Base-by-base conservation (phyloP, 257 asterid species). In the Rehmannia glutinosa region DNA sequence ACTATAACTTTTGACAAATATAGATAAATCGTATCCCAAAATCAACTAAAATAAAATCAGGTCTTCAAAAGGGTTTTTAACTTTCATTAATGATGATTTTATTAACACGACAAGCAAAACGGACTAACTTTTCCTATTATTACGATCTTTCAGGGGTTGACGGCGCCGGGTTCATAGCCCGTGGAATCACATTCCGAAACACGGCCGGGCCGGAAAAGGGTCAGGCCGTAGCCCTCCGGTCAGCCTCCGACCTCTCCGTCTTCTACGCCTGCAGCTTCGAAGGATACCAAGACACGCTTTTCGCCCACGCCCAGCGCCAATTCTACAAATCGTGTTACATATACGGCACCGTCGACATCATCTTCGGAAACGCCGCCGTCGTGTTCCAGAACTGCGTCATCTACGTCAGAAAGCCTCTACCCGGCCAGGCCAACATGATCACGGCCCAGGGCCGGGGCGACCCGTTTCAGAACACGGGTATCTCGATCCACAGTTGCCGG, bases 401-500 rank as follows among this genome's bases (percentile, higher is more conserved):
- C 73, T 91, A 82, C 68, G 96, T 82, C 30, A 72, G 97, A 0
- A 84, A 70, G 59, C 97, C 97, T 13, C 53, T 89, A 0, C 19
- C 23, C 63, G 97, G 96, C 5, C 96, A 91, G 68, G 84, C 83
- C 0, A 88, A 88, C 59, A 82, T 81, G 20, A 58, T 92, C 42
- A 92, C 98, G 0, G 98, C 98, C 4, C 98, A 92, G 71, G 98
- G 97, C 2, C 85, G 98, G 47, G 90, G 79, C 2, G 98, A 92
- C 64, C 98, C 96, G n/a, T 87, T 80, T 60, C 98, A 92, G 38
- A 92, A 92, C 70, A 87, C 97, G 5, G 98, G 90, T 2, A 89
- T 92, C 13, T 86, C 98, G 9, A 83, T 92, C 75, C 97, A 89
- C 33, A 74, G 72, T 3, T 85, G 84, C 21, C 39, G 20, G 62